Evolutionary conservation across 106 monocot species (phyloP), one percentile per base, ranked within the genome.

Genomic region (Ottelia alismoides): DNA sequence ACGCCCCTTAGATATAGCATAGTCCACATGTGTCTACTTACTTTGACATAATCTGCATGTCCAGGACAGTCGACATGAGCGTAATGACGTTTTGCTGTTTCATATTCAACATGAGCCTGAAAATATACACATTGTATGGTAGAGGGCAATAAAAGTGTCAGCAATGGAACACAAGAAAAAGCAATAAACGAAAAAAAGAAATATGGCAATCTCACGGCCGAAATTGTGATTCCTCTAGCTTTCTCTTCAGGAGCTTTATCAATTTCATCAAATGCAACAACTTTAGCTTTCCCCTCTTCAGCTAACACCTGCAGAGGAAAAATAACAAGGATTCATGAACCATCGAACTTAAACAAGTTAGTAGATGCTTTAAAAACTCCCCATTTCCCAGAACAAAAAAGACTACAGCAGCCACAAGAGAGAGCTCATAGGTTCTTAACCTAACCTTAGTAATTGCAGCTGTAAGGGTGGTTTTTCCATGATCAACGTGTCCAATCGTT

Each of bases 11-110:
- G n/a, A n/a, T n/a, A n/a, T n/a, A n/a, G n/a, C n/a, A n/a, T n/a
- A n/a, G n/a, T n/a, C n/a, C n/a, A n/a, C n/a, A n/a, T n/a, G n/a
- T n/a, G n/a, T n/a, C n/a, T n/a, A n/a, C 65, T 64, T 75, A 92
- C 92, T 72, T 94, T 94, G n/a, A 94, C 88, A 75, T 94, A 94
- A 62, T 94, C 94, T 23, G 88, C 94, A 72, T 88, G 94, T 26
- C 88, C 94, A 11, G 88, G 94, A 49, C 94, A 94, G 65, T 93
- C 93, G 31, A 93, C 93, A 65, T 93, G 93, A 56, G 87, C 93
- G 69, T 93, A 93, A 57, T 94, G 94, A 25, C 94, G 69, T 45
- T 80, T 88, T 28, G 47, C 68, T 25, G 94, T 94, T 62, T 94
- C 94, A 75, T 94, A 94, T 73, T 94, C 94, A 43, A 94, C 92